phyloP scores from a whole-genome alignment of 306 rosid species.

The Pterocarpus macrocarpus region DNA sequence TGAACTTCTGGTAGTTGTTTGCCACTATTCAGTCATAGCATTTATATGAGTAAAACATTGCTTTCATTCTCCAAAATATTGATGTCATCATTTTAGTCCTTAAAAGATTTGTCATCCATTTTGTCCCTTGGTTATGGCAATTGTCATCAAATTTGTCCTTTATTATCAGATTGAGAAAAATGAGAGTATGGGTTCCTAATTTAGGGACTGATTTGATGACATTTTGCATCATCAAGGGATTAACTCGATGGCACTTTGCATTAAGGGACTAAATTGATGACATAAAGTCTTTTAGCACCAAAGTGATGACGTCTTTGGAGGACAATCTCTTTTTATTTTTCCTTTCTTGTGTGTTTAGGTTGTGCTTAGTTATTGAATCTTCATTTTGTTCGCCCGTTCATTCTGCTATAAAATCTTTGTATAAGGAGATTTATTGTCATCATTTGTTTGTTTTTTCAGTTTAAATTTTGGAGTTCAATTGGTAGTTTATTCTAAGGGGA shows the following conservation, averaged over 20 bases:
- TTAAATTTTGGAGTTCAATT: slow-evolving; percentile 78
- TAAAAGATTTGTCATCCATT: no score
- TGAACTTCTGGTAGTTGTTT: slow-evolving; percentile 14
- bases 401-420: not conserved
- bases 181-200: not conserved
- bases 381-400: not conserved
- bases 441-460: slow-evolving; percentile 58
- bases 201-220: not conserved
- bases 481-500: slow-evolving; percentile 71
- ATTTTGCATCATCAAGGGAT: not conserved
- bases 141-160: not conserved
- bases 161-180: not conserved
- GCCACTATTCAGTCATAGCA: not conserved
- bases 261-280: not conserved
- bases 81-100: not conserved
- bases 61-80: not conserved
- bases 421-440: slow-evolving; percentile 12
- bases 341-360: not conserved
- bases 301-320: not conserved
- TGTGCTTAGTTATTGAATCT: slow-evolving; percentile 27
- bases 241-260: not conserved
- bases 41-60: not conserved
- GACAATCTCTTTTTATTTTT: not conserved
- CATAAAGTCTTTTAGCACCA: not conserved
- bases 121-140: not conserved